Base-by-base conservation (phyloP, 2,329 filamentous ascomycete genomes). In the Xenoacremonium recifei region DNA sequence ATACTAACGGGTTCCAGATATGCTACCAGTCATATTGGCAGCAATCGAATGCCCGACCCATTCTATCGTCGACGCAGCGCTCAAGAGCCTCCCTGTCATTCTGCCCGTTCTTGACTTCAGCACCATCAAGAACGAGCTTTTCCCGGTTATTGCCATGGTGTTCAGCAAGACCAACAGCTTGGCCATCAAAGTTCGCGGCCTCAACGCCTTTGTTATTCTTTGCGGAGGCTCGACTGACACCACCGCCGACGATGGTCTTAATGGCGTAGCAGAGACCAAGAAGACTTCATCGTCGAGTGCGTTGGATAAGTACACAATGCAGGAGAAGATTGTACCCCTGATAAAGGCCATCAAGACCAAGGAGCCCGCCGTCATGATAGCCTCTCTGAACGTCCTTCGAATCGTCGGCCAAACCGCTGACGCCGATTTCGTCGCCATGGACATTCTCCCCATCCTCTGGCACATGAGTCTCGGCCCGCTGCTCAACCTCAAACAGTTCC, bases 321-420 rank as follows among this genome's bases (percentile, higher is more conserved):
- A 99, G 63, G 93, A 99, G 62, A 97, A 96, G 70, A 87, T 99
- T 23, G 80, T 97, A 0, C 93, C 93, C 0, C 70, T 97, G 4
- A 76, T 99, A 47, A 90, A 88, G 59, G 90, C 77, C 2, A 97
- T 99, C 70, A 97, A 96, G 67, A 99, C 93, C 0, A 97, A 96
- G 62, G 93, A 99, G 63, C 93, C 93, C 0, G 91, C 90, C 6
- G 93, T 99, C 9, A 97, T 97, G 88, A 87, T 97, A 74, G 91
- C 92, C 5, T 86, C 90, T 1, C 73, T 97, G 23, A 85, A 84
- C 41, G 89, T 96, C 1, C 82, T 97, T 51, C 81, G 80, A 37
- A 86, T 96, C 36, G 85, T 99, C 20, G 90, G 90, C 7, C 79
- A 80, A 37, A 76, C 85, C 16, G 91, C 87, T 4, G 93, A 97